These are phyloP conservation scores for Phytophthora pini DNA, from an alignment of 352 stramenopile genomes.

Conservation along the genomic window DNA sequence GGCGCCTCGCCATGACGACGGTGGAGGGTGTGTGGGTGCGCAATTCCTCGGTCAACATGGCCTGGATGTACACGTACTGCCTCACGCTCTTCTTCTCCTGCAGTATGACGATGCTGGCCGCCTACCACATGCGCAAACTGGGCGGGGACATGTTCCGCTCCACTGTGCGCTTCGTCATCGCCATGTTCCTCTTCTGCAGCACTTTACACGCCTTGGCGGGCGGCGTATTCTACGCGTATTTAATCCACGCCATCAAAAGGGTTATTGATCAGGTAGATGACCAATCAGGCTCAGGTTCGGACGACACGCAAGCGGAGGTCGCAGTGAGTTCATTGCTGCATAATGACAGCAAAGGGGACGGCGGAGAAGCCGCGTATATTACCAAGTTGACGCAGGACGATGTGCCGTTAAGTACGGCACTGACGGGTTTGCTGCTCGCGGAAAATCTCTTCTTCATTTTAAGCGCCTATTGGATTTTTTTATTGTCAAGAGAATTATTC, in stretches of 20 bases:
- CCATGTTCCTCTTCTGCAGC: constrained; percentile 63
- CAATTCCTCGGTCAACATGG: constrained; percentile 43
- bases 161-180: constrained; percentile 77
- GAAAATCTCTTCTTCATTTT: constrained; percentile 75
- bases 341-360: constrained; percentile 55
- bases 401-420: constrained; percentile 40
- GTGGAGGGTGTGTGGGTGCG: constrained; percentile 30
- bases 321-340: constrained; percentile 40
- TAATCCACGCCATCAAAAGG: constrained; percentile 45
- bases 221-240: constrained; percentile 62
- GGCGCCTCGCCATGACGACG: constrained; percentile 18
- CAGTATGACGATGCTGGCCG: constrained; percentile 55
- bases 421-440: constrained; percentile 55
- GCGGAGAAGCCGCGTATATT: constrained; percentile 63
- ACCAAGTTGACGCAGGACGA: constrained; percentile 65
- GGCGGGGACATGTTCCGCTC: constrained; percentile 71
- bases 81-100: constrained; percentile 62
- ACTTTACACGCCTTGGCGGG: constrained; percentile 56
- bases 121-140: constrained; percentile 69
- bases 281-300: constrained; percentile 18
- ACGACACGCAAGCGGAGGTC: constrained; percentile 13
- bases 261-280: constrained; percentile 27
- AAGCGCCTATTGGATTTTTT: constrained; percentile 73
- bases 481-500: constrained; percentile 63
- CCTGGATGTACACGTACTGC: constrained; percentile 74